A percentile compares a stretch with the other conserved stretches of the same genome.
Conservation (phyloP, 2,329 filamentous ascomycete genomes). For the Penicillium sp. region DNA sequence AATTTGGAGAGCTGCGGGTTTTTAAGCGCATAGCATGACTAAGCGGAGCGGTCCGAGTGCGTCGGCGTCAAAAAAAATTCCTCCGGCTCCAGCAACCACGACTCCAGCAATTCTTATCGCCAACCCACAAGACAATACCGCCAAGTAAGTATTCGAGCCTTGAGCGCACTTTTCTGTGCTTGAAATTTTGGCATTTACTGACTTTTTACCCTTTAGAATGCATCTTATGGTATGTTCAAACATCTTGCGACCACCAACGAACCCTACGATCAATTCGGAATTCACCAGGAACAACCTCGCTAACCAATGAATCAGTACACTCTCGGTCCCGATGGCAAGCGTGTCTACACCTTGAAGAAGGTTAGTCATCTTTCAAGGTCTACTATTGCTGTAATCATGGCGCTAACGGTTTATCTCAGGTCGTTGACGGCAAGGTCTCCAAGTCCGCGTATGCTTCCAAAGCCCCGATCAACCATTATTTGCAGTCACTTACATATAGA, state of each 20-base stretch:
- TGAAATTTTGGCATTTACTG: constrained; percentile 1
- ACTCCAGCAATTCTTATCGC: constrained; percentile 14
- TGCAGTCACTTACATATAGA: constrained; percentile 1
- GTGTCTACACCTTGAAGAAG: constrained; percentile 95
- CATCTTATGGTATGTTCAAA: constrained; percentile 43
- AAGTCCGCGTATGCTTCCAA: constrained; percentile 66
- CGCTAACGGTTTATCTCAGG: constrained; percentile 3
- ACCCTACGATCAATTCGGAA: not conserved
- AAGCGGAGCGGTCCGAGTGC: constrained; percentile 22
- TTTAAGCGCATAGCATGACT: constrained; percentile 24
- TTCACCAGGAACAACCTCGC: constrained; percentile 4
- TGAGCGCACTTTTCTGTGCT: not conserved
- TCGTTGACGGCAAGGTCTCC: constrained; percentile 73
- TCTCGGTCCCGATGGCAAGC: constrained; percentile 77
- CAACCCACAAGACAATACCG: constrained; percentile 18
- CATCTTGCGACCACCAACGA: constrained; percentile 3
- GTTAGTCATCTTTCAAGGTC: not conserved
- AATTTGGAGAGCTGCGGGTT: constrained; percentile 11
- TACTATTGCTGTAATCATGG: not conserved
- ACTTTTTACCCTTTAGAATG: constrained; percentile 29
- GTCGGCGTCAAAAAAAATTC: constrained; percentile 27
- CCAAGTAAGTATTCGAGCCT: constrained; percentile 28
- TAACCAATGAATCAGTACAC: constrained; percentile 63
- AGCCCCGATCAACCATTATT: not conserved
- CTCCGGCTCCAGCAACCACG: constrained; percentile 16